These are phyloP conservation scores for Arthrobotrys conoides DNA, from an alignment of 2,329 filamentous ascomycete genomes.

Conservation along the genomic window DNA sequence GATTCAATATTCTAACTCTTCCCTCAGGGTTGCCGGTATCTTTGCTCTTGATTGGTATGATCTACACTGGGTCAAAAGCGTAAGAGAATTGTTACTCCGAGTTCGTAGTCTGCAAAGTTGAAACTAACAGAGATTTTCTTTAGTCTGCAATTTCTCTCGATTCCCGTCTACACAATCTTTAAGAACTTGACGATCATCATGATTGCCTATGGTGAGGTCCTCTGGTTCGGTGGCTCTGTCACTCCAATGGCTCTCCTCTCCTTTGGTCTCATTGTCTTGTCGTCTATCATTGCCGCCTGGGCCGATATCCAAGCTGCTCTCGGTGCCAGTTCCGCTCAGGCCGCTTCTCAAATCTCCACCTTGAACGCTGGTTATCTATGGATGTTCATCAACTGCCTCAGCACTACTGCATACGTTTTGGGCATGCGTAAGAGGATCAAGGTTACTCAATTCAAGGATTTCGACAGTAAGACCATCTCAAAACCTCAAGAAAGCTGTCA, in stretches of 20 bases:
- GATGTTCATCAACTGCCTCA: conserved; percentile 98
- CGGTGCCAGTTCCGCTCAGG: conserved; percentile 73
- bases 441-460: conserved; percentile 99
- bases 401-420: conserved; percentile 88
- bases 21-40: conserved; percentile 92
- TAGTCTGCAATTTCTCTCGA: conserved; percentile 88
- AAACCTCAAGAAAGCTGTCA: background rate
- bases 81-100: conserved; percentile 26
- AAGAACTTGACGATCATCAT: conserved; percentile 99
- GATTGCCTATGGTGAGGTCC: conserved; percentile 96
- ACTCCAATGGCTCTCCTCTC: conserved; percentile 89
- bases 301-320: conserved; percentile 92
- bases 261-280: conserved; percentile 96
- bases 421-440: conserved; percentile 99
- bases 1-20: conserved; percentile 27
- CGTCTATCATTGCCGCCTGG: conserved; percentile 95
- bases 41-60: conserved; percentile 96
- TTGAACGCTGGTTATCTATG: conserved; percentile 95
- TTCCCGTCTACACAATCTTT: conserved; percentile 99
- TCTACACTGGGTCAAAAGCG: conserved; percentile 96
- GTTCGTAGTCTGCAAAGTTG: background rate
- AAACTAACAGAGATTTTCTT: background rate
- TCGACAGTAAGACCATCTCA: conserved; percentile 82
- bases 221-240: conserved; percentile 97
- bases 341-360: conserved; percentile 84